Evolutionary conservation across 176 grass and related monocot species (phyloP).

Genomic region (Cenchrus fungigraminus): DNA sequence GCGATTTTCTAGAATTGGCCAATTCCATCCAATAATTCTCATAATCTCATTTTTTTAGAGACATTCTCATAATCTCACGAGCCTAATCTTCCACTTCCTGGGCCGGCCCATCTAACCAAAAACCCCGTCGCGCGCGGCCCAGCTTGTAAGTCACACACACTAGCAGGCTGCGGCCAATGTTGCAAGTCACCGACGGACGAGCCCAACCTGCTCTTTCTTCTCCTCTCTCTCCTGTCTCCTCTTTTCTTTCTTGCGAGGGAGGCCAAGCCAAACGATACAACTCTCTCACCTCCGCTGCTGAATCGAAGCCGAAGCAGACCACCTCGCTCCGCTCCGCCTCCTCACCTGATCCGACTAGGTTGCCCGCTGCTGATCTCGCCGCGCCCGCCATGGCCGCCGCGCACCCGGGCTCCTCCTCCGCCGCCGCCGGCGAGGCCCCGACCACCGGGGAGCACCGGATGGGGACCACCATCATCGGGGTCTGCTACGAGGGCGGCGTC

Average conservation of each 20-base stretch:
- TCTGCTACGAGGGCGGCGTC: slow-evolving; percentile 82
- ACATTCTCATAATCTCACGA: too few relatives aligned
- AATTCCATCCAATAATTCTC: too few relatives aligned
- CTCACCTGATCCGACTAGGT: not conserved
- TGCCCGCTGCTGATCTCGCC: slow-evolving; percentile 20
- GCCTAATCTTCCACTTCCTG: too few relatives aligned
- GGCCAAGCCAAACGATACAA: not conserved
- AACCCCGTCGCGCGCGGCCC: too few relatives aligned
- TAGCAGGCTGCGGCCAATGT: too few relatives aligned
- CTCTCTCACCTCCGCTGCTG: not conserved
- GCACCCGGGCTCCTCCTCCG: not conserved
- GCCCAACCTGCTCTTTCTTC: too few relatives aligned
- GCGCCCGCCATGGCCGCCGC: slow-evolving; percentile 26
- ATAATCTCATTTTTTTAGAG: too few relatives aligned
- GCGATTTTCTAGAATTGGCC: too few relatives aligned
- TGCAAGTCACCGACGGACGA: too few relatives aligned
- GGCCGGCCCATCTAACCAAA: too few relatives aligned
- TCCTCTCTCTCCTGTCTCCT: too few relatives aligned
- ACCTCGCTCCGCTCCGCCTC: slow-evolving; percentile 5
- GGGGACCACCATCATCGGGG: slow-evolving; percentile 88
- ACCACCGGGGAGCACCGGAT: slow-evolving; percentile 62
- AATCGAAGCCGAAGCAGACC: not conserved
- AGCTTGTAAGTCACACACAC: too few relatives aligned
- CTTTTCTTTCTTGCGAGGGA: slow-evolving; percentile 38
- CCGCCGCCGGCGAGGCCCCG: slow-evolving; percentile 36